phyloP scores from a whole-genome alignment of 1,284 basidiomycete species.

The Coriolopsis trogii region DNA sequence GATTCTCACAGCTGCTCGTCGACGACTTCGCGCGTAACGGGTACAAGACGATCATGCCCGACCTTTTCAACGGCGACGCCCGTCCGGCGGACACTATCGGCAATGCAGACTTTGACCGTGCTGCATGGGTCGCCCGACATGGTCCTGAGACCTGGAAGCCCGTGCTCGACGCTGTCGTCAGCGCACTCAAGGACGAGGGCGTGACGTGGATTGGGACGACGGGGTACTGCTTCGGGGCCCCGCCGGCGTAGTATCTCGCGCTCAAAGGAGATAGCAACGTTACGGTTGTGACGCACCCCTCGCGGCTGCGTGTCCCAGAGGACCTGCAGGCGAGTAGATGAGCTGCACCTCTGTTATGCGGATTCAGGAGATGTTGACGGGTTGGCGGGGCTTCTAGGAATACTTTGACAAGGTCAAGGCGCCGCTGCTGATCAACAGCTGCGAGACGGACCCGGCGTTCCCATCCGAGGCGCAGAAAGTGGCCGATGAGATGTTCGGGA shows the following conservation, averaged over 20 bases:
- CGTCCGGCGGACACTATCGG: slow-evolving; percentile 42
- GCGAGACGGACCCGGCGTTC: slow-evolving; percentile 40
- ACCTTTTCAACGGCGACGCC: slow-evolving; percentile 65
- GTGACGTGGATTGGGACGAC: slow-evolving; percentile 61
- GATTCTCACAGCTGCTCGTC: slow-evolving; percentile 52
- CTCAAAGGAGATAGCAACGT: slow-evolving; percentile 60
- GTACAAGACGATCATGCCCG: slow-evolving; percentile 61
- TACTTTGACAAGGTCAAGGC: slow-evolving; percentile 34
- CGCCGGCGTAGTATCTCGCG: slow-evolving; percentile 59
- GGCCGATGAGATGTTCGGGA: slow-evolving; percentile 46
- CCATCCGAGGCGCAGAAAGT: slow-evolving; percentile 30
- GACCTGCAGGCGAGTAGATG: slow-evolving; percentile 65
- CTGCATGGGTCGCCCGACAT: slow-evolving; percentile 55
- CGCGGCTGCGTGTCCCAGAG: slow-evolving; percentile 60
- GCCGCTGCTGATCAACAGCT: slow-evolving; percentile 49
- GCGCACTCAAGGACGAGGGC: slow-evolving; percentile 57
- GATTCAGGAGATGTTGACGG: background rate
- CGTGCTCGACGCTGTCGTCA: slow-evolving; percentile 57
- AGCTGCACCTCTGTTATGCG: background rate
- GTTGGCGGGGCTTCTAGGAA: slow-evolving; percentile 23
- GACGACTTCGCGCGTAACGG: slow-evolving; percentile 79
- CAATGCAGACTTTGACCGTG: slow-evolving; percentile 41
- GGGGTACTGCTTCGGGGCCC: slow-evolving; percentile 75
- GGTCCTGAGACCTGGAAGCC: slow-evolving; percentile 48
- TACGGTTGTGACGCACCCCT: slow-evolving; percentile 67